Evolutionary conservation across 176 grass and related monocot genomes (phyloP), one percentile per base, ranked within the genome.

Genomic region (Avena atlantica): DNA sequence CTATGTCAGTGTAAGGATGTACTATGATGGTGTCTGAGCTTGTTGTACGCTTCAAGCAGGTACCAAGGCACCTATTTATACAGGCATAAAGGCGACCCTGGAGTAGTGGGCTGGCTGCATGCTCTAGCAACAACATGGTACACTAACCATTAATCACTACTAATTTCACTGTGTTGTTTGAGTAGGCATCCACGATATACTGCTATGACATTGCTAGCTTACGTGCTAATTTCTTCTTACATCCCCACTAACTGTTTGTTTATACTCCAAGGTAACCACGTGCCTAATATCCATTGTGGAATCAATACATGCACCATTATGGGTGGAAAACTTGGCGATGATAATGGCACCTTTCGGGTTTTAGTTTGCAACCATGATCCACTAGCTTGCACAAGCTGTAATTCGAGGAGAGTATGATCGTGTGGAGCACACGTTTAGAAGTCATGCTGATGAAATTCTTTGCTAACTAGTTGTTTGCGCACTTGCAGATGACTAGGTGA

Each of bases 231-330:
- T 52, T 58, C 37, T 83, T 48, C 57, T 79, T 74, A 53, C 85
- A 67, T 65, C 64, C 81, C 85, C 89, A 91, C 89, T 91, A 80
- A 68, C 58, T 15, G 85, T 67, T 87, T 87, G 48, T 73, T 87
- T 81, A 31, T 70, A 29, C 50, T 19, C 37, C 5, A 7, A 16
- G 44, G 64, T 87, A 19, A 56, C 51, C 84, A 90, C 89, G 89
- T 83, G 84, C 64, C 5, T 72, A 69, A 72, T 86, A 34, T 52
- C 27, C 2, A 57, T 83, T 72, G 61, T 86, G 73, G 24, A 52
- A 76, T 55, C 69, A 76, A 80, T 76, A 29, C 74, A 21, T 87
- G 60, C 25, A 67, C 25, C 59, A 77, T 58, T 49, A 14, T 61
- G 61, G 52, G 66, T 52, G 84, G 84, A 73, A 83, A 63, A 44